These are phyloP conservation scores for Carex kokanica DNA, from an alignment of 176 grass and related monocot species.

Conservation along the genomic window DNA sequence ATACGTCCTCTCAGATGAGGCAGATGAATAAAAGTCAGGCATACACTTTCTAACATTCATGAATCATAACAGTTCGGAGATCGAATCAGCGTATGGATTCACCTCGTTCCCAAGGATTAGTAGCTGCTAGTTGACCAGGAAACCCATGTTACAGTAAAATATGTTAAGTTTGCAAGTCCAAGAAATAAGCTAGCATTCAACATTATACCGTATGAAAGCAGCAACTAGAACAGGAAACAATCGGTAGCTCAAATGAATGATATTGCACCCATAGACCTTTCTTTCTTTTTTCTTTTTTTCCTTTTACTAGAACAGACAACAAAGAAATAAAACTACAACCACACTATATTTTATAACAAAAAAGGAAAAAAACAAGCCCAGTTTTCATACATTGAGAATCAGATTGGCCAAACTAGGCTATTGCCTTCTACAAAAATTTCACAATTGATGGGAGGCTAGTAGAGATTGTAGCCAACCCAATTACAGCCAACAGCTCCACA, in stretches of 20 bases:
- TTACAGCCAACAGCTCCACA: neutral
- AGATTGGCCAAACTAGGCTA: slow-evolving; percentile 11
- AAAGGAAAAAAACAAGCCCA: neutral
- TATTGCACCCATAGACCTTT: neutral
- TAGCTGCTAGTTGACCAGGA: too few relatives aligned
- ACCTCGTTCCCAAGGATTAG: too few relatives aligned
- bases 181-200: too few relatives aligned
- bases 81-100: too few relatives aligned
- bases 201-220: neutral
- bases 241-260: neutral
- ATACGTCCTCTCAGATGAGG: neutral
- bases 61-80: too few relatives aligned
- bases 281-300: neutral
- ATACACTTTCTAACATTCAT: too few relatives aligned
- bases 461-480: slow-evolving; percentile 11
- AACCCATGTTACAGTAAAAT: too few relatives aligned
- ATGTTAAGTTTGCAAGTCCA: too few relatives aligned
- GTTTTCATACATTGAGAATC: slow-evolving; percentile 3
- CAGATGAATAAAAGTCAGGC: neutral
- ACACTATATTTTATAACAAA: slow-evolving; percentile 2
- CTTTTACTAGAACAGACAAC: neutral
- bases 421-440: slow-evolving; percentile 22
- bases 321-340: neutral
- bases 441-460: neutral
- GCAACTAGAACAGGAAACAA: neutral